Evolutionary conservation across 169 alveolate species (phyloP).

Genomic region (Cryptosporidium sp.): DNA sequence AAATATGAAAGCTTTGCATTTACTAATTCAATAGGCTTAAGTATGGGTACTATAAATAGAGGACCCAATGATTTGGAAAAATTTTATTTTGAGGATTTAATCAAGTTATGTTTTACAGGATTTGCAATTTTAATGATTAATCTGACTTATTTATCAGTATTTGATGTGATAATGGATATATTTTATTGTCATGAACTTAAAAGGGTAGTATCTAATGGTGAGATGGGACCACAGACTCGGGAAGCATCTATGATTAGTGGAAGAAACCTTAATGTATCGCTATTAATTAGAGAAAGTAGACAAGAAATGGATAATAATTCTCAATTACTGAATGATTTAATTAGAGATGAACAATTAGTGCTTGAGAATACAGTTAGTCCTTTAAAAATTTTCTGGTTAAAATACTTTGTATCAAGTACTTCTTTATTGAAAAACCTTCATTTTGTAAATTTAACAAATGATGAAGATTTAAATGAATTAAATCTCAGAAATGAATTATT

Average conservation of each 20-base stretch:
- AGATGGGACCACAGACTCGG: neutral
- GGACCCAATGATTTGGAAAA: constrained; percentile 53
- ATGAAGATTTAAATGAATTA: constrained; percentile 28
- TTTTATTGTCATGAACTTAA: constrained; percentile 61
- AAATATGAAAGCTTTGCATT: constrained; percentile 45
- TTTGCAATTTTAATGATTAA: neutral
- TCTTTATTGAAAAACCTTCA: constrained; percentile 13
- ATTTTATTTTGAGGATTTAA: neutral
- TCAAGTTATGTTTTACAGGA: constrained; percentile 7
- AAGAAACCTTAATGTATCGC: constrained; percentile 4
- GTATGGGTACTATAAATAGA: neutral
- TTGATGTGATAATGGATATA: constrained; percentile 53
- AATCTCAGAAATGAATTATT: constrained; percentile 18
- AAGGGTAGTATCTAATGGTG: constrained; percentile 9
- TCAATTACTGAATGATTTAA: neutral
- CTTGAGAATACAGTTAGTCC: constrained; percentile 24
- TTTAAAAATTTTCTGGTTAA: constrained; percentile 27
- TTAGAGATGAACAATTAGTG: neutral
- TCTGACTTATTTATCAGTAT: constrained; percentile 34
- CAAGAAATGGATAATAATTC: neutral
- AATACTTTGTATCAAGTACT: neutral
- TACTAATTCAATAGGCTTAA: constrained; percentile 6
- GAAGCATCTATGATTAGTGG: neutral
- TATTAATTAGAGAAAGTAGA: constrained; percentile 21
- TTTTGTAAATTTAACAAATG: constrained; percentile 16